Evolutionary conservation across 2,329 filamentous ascomycete genomes (phyloP).

Genomic region (Cercospora citrullina): DNA sequence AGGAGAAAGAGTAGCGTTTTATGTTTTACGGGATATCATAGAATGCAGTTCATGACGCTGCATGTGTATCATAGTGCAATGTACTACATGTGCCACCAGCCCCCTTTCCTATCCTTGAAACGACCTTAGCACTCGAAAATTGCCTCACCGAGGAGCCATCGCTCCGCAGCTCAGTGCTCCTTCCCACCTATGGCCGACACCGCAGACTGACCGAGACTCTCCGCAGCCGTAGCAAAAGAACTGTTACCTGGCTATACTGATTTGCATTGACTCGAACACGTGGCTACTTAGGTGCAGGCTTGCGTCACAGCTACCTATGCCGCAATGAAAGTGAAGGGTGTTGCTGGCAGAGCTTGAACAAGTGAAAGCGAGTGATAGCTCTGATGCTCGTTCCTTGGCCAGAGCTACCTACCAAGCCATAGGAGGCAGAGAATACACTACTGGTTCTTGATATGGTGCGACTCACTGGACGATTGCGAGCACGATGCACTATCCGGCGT

Average conservation of each 20-base stretch:
- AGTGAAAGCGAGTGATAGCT: background rate
- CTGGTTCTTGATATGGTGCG: background rate
- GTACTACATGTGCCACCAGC: constrained; percentile 3
- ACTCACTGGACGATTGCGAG: background rate
- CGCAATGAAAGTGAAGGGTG: background rate
- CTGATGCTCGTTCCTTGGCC: background rate
- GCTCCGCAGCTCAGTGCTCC: background rate
- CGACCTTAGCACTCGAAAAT: background rate
- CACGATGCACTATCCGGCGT: background rate
- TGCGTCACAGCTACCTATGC: background rate
- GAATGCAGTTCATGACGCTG: constrained; percentile 8
- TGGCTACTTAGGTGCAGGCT: background rate
- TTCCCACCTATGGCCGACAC: background rate
- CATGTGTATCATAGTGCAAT: constrained; percentile 14
- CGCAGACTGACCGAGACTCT: background rate
- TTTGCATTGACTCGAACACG: background rate
- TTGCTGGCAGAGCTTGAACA: background rate
- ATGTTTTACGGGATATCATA: background rate
- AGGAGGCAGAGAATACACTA: background rate
- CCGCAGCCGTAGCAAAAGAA: background rate
- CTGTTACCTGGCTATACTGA: background rate
- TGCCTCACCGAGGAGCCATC: no score
- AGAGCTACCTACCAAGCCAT: no score
- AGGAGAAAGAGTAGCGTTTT: background rate
- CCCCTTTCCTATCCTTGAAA: background rate